Conservation (phyloP, 164 flowering plant genomes). For the Umbellularia californica region DNA sequence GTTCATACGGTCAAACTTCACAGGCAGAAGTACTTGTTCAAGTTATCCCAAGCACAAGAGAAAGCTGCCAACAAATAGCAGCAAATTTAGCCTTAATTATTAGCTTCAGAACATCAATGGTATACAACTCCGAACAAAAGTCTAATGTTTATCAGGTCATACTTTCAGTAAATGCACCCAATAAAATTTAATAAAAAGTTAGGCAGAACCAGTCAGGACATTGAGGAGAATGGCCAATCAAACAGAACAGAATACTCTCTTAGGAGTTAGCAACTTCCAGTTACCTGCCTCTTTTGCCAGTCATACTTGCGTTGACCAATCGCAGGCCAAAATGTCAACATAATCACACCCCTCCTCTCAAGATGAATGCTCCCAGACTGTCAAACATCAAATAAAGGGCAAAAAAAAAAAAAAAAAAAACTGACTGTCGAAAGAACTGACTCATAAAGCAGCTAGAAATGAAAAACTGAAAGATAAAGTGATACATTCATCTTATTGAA, state of each 20-base stretch:
- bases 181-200: not conserved
- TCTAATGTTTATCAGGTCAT: not conserved
- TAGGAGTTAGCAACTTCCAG: not conserved
- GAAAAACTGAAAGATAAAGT: not conserved
- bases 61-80: not conserved
- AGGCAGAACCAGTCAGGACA: not conserved
- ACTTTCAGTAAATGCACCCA: not conserved
- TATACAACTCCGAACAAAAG: not conserved
- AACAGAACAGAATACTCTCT: not conserved
- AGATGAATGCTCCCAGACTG: conserved; percentile 49
- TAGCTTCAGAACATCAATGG: too few relatives aligned
- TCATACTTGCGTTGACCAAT: conserved; percentile 83
- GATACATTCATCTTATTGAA: conserved; percentile 55
- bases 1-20: conserved; percentile 11
- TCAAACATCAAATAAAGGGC: conserved; percentile 6
- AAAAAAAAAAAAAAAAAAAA: conserved; percentile 10
- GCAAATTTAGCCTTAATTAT: too few relatives aligned
- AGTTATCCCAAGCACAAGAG: not conserved
- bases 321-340: conserved; percentile 65
- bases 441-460: not conserved
- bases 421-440: not conserved
- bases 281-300: conserved; percentile 74
- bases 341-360: conserved; percentile 53
- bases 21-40: not conserved
- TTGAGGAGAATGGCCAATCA: not conserved